A percentile compares a stretch with the other conserved stretches of the same genome.
Conservation (phyloP, 2,329 filamentous ascomycete genomes). For the Colletotrichum horii region DNA sequence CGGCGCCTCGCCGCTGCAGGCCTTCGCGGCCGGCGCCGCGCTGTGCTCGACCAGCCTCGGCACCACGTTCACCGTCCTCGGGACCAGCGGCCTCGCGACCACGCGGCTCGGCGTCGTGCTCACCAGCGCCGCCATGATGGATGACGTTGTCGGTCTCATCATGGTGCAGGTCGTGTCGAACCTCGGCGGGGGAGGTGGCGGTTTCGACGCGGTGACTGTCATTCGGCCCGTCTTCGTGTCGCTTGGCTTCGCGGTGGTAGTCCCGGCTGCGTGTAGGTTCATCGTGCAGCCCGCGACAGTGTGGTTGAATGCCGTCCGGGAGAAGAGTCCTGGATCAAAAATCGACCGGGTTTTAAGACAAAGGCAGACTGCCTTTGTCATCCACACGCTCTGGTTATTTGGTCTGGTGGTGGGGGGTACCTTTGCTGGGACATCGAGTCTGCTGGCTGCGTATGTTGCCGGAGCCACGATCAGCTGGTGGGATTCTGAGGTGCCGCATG, state of each 20-base stretch:
- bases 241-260: constrained; percentile 53
- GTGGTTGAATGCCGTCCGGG: constrained; percentile 35
- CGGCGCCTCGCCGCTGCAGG: constrained; percentile 60
- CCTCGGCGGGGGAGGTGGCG: constrained; percentile 46
- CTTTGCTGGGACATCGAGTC: constrained; percentile 66
- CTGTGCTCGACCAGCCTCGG: constrained; percentile 78
- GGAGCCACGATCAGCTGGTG: constrained; percentile 66
- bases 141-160: constrained; percentile 78
- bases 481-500: constrained; percentile 44
- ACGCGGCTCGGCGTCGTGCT: constrained; percentile 66
- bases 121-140: constrained; percentile 78
- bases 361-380: constrained; percentile 41
- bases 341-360: constrained; percentile 30
- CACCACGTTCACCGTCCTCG: constrained; percentile 66
- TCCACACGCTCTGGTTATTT: constrained; percentile 57
- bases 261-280: constrained; percentile 53
- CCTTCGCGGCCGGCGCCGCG: constrained; percentile 75
- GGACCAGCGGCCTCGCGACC: constrained; percentile 44
- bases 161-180: constrained; percentile 79
- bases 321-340: constrained; percentile 20
- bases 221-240: constrained; percentile 53
- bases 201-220: constrained; percentile 37
- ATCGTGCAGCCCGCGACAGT: constrained; percentile 46
- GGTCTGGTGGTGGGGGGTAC: constrained; percentile 53
- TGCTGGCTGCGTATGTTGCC: constrained; percentile 68